A percentile compares a stretch with the other conserved stretches of the same genome.
Evolutionary conservation across 1,284 basidiomycete species (phyloP).

Genomic region (Ustanciosporium gigantosporum): DNA sequence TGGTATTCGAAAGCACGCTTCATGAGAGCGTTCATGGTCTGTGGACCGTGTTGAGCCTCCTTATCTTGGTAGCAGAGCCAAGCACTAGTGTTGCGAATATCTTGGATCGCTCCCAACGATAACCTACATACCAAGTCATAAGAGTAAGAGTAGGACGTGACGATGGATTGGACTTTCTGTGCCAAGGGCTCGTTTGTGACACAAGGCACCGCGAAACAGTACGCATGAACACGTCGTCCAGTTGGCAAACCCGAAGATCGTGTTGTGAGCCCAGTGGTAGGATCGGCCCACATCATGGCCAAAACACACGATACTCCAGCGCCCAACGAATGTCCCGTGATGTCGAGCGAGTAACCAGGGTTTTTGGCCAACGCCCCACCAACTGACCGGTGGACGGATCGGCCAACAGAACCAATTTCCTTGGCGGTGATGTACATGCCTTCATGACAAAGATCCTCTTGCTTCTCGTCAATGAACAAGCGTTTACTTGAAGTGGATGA

Average conservation of each 20-base stretch:
- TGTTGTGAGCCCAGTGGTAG: slow-evolving; percentile 37
- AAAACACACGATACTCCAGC: slow-evolving; percentile 79
- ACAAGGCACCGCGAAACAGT: slow-evolving; percentile 78
- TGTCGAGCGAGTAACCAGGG: slow-evolving; percentile 68
- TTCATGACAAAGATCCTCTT: slow-evolving; percentile 60
- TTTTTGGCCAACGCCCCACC: slow-evolving; percentile 72
- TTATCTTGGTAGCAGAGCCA: slow-evolving; percentile 75
- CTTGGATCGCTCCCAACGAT: slow-evolving; percentile 75
- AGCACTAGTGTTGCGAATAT: slow-evolving; percentile 73
- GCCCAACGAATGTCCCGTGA: slow-evolving; percentile 79
- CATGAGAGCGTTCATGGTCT: slow-evolving; percentile 40
- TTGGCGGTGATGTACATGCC: slow-evolving; percentile 78
- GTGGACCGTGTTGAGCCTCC: slow-evolving; percentile 8
- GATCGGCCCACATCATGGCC: slow-evolving; percentile 81
- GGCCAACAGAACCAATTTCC: slow-evolving; percentile 75
- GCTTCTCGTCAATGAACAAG: slow-evolving; percentile 2
- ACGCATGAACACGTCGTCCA: slow-evolving; percentile 72
- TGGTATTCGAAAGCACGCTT: slow-evolving; percentile 42
- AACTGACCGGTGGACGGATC: slow-evolving; percentile 76
- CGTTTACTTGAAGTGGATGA: neutral
- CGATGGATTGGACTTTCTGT: slow-evolving; percentile 67
- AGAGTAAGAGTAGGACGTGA: slow-evolving; percentile 78
- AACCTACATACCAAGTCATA: slow-evolving; percentile 79
- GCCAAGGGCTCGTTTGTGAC: slow-evolving; percentile 68
- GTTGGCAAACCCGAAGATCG: slow-evolving; percentile 66